These are phyloP conservation scores for Boletus rufocinnamomeus DNA, from an alignment of 768 basidiomycete species.

Conservation along the genomic window DNA sequence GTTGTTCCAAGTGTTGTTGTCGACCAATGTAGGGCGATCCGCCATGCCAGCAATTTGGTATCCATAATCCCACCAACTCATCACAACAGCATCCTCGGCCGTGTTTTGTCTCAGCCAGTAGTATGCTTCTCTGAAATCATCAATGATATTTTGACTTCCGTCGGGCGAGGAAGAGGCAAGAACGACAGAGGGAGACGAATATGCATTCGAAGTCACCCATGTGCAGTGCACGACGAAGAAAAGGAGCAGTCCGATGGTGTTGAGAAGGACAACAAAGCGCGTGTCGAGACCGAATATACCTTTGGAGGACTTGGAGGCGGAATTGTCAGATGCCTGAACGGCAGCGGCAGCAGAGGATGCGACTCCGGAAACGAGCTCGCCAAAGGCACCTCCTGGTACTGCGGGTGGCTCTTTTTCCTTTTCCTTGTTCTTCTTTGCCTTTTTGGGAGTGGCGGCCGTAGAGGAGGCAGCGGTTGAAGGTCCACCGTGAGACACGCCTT, in stretches of 20 bases:
- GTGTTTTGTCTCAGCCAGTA: constrained; percentile 99
- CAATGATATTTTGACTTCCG: constrained; percentile 92
- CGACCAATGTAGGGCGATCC: constrained; percentile 91
- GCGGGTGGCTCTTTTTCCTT: constrained; percentile 55
- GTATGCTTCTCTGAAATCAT: constrained; percentile 99
- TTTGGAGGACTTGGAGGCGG: constrained; percentile 29
- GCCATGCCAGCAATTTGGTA: constrained; percentile 99
- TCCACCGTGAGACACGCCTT: constrained; percentile 19
- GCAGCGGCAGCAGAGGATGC: constrained; percentile 35
- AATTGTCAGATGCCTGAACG: constrained; percentile 8
- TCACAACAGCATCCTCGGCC: constrained; percentile 85
- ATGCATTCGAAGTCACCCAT: constrained; percentile 91
- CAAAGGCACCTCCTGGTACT: constrained; percentile 37
- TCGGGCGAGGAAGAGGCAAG: constrained; percentile 77
- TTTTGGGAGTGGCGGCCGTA: constrained; percentile 34
- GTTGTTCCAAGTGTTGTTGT: constrained; percentile 99
- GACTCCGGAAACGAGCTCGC: constrained; percentile 46
- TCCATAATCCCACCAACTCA: constrained; percentile 99
- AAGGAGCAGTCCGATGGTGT: constrained; percentile 73
- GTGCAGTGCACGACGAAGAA: constrained; percentile 98
- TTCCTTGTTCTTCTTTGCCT: constrained; percentile 60
- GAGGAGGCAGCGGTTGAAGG: constrained; percentile 34
- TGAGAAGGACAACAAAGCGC: constrained; percentile 72
- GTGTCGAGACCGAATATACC: constrained; percentile 89
- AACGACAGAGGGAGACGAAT: constrained; percentile 98